Conservation (phyloP, 345 rosid genomes). For the Cardiospermum halicacabum region DNA sequence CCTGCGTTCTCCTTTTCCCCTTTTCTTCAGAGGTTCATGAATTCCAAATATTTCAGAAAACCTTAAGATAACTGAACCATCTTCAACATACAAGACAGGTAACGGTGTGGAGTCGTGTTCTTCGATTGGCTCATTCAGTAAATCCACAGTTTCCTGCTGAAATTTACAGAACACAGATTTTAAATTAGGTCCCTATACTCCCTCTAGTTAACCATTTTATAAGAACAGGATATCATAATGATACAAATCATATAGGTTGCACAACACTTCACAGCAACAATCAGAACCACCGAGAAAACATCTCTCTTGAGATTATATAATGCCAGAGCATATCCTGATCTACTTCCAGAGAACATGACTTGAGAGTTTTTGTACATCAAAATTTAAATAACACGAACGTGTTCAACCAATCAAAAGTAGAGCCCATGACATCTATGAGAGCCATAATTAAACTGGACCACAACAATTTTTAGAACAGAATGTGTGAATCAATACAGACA, state of each 20-base stretch:
- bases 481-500: too few species aligned
- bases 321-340: neutral
- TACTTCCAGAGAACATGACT: neutral
- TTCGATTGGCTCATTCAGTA: slow-evolving; percentile 36
- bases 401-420: too few species aligned
- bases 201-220: neutral
- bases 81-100: slow-evolving; percentile 81
- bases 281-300: neutral
- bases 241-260: neutral
- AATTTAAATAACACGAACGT: too few species aligned
- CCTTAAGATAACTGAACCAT: slow-evolving; percentile 74
- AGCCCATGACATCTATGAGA: neutral
- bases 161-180: neutral
- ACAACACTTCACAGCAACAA: neutral
- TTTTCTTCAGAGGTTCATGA: slow-evolving; percentile 67
- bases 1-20: slow-evolving; percentile 55
- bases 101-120: slow-evolving; percentile 48
- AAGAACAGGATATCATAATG: neutral
- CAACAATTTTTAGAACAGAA: neutral
- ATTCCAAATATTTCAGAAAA: slow-evolving; percentile 98
- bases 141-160: slow-evolving; percentile 38
- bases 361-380: too few species aligned
- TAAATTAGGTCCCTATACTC: neutral
- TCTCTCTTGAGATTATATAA: neutral
- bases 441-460: neutral